Evolutionary conservation across 2,329 filamentous ascomycete genomes (phyloP), one percentile per base, ranked within the genome.

Genomic region (Fusarium globosum): DNA sequence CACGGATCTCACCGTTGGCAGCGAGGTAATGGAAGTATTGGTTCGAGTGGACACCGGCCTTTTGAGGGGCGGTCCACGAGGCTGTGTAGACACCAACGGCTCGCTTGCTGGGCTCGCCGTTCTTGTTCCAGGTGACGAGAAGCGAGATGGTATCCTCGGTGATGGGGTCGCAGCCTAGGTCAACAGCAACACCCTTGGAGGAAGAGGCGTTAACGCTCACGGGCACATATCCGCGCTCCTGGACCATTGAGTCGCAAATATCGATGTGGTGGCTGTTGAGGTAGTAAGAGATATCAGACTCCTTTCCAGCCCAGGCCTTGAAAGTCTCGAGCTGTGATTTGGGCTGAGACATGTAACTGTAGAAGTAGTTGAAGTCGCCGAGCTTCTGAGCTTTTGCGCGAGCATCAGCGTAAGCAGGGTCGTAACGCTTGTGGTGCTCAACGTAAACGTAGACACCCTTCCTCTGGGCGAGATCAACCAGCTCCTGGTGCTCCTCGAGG

Each of bases 351-450:
- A 97, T 97, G 89, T 98, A 98, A 77, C 90, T 93, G 88, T 97
- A 98, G 82, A 97, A 98, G 88, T 98, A 98, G 87, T 97, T 97
- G 90, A 98, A 98, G 84, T 97, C 94, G 73, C 95, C 95, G 13
- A 98, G 86, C 60, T 87, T 90, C 79, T 90, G 85, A 20, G 94
- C 94, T 77, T 92, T 91, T 84, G 92, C 92, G 56, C 92, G 90
- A 20, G 96, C 96, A 82, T 98, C 95, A 20, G 94, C 90, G 85
- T 98, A 98, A 28, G 94, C 94, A 4, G 95, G 95, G 82, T 98
- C 95, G 84, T 92, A 98, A 65, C 96, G 94, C 87, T 98, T 98
- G 89, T 98, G 95, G 85, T 98, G 95, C 87, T 98, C 95, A 78
- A 98, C 88, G 85, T 94, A 97, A 74, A 97, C 94, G 81, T 95